A percentile compares a stretch with the other conserved stretches of the same genome.
phyloP scores from a whole-genome alignment of 768 basidiomycete species.

The Dioszegia crocea region DNA sequence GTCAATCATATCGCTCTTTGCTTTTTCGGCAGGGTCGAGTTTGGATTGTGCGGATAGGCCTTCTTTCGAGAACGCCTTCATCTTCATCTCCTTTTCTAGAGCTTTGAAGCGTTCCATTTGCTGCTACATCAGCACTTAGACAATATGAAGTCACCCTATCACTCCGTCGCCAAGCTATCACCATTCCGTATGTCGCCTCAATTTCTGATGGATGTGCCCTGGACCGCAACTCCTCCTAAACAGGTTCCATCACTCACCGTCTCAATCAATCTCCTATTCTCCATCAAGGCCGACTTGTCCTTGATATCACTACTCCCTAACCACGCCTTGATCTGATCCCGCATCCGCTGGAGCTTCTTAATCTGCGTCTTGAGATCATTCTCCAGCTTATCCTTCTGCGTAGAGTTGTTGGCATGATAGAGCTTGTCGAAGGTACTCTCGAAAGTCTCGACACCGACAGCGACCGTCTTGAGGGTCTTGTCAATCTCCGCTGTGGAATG shows the following conservation, averaged over 20 bases:
- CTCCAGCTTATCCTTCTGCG: slow-evolving; percentile 98
- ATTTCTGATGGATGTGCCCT: no score
- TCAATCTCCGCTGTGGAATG: slow-evolving; percentile 85
- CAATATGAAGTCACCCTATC: no score
- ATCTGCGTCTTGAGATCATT: slow-evolving; percentile 95
- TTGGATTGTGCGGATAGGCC: slow-evolving; percentile 89
- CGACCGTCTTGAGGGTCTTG: slow-evolving; percentile 93
- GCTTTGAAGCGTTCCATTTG: slow-evolving; percentile 99
- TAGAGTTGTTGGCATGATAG: slow-evolving; percentile 89
- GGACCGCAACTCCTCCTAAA: background rate
- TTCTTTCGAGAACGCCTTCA: slow-evolving; percentile 98
- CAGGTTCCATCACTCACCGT: slow-evolving; percentile 59
- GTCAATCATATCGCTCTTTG: slow-evolving; percentile 75
- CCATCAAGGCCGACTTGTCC: slow-evolving; percentile 87
- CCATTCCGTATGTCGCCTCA: no score
- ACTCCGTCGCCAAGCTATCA: no score
- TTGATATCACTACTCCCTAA: slow-evolving; percentile 96
- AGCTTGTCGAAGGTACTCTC: slow-evolving; percentile 91
- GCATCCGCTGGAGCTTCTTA: slow-evolving; percentile 80
- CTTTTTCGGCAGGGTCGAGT: slow-evolving; percentile 94
- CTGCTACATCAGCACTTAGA: slow-evolving; percentile 52
- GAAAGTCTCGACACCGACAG: slow-evolving; percentile 70
- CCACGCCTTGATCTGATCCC: slow-evolving; percentile 93
- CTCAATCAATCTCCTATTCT: slow-evolving; percentile 93
- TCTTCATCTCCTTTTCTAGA: slow-evolving; percentile 99